Evolutionary conservation across 768 basidiomycete genomes (phyloP).

Genomic region (Mrakia frigida): DNA sequence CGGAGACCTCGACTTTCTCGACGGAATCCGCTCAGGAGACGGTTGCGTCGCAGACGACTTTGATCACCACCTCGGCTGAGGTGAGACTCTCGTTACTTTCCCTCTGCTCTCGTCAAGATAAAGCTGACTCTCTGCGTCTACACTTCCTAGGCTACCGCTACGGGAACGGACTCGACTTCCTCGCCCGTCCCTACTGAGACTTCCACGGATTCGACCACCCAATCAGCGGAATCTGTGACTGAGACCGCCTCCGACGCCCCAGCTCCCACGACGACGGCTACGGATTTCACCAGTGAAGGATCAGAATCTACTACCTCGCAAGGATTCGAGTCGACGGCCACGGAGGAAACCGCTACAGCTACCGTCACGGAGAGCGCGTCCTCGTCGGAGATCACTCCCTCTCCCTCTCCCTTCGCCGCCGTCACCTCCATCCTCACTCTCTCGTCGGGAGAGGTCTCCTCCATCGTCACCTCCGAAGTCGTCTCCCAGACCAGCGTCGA

Average conservation of each 20-base stretch:
- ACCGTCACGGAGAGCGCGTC: neutral
- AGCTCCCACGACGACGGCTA: neutral
- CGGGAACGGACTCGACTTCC: neutral
- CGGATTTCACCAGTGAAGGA: neutral
- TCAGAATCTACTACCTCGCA: neutral
- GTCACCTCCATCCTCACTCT: neutral
- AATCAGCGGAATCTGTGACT: neutral
- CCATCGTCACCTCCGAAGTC: neutral
- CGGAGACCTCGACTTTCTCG: conserved; percentile 5
- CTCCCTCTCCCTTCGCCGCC: too few relatives aligned
- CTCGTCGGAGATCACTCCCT: neutral
- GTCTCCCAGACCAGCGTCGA: neutral
- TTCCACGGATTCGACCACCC: neutral
- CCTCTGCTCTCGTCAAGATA: neutral
- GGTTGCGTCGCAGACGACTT: neutral
- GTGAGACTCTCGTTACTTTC: neutral
- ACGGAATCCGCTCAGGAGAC: neutral
- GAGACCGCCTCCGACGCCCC: neutral
- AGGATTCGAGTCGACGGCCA: neutral
- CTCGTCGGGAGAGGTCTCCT: neutral
- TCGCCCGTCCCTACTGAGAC: neutral
- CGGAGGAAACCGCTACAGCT: neutral
- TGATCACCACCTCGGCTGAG: conserved; percentile 1
- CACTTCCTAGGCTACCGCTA: neutral
- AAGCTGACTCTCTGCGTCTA: neutral